phyloP scores from a whole-genome alignment of 495 filamentous ascomycete species.

The Daldinia concentrica region DNA sequence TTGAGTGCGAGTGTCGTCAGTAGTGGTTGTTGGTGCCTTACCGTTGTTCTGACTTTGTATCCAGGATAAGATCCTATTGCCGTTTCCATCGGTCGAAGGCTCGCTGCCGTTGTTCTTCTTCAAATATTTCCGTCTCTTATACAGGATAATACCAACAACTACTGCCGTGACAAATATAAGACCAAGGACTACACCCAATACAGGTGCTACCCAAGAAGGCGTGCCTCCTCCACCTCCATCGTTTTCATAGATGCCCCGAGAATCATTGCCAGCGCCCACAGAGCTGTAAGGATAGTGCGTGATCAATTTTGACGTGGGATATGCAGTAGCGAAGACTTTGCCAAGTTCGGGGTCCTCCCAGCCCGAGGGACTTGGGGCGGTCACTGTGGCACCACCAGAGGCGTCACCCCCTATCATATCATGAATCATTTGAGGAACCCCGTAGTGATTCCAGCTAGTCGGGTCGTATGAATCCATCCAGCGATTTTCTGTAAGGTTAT shows the following conservation, averaged over 20 bases:
- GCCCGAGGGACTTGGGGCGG: conserved; percentile 53
- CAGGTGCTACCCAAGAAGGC: conserved; percentile 68
- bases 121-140: conserved; percentile 57
- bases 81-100: conserved; percentile 54
- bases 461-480: conserved; percentile 73
- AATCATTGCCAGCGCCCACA: conserved; percentile 44
- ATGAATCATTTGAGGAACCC: conserved; percentile 66
- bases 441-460: conserved; percentile 63
- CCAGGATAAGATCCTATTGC: conserved; percentile 56
- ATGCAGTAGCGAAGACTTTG: conserved; percentile 64
- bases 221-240: conserved; percentile 51
- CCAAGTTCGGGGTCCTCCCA: conserved; percentile 63
- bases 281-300: conserved; percentile 69
- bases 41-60: conserved; percentile 50
- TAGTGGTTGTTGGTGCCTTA: conserved; percentile 60
- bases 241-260: conserved; percentile 35
- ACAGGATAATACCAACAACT: conserved; percentile 63
- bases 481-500: conserved; percentile 67
- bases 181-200: conserved; percentile 73
- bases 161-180: conserved; percentile 66
- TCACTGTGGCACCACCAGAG: conserved; percentile 68
- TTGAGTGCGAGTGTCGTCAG: conserved; percentile 53
- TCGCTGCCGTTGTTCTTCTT: conserved; percentile 47
- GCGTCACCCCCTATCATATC: conserved; percentile 68
- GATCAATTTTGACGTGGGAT: conserved; percentile 63